phyloP scores from a whole-genome alignment of 2,329 filamentous ascomycete species.

The Trichoderma cornu-damae region DNA sequence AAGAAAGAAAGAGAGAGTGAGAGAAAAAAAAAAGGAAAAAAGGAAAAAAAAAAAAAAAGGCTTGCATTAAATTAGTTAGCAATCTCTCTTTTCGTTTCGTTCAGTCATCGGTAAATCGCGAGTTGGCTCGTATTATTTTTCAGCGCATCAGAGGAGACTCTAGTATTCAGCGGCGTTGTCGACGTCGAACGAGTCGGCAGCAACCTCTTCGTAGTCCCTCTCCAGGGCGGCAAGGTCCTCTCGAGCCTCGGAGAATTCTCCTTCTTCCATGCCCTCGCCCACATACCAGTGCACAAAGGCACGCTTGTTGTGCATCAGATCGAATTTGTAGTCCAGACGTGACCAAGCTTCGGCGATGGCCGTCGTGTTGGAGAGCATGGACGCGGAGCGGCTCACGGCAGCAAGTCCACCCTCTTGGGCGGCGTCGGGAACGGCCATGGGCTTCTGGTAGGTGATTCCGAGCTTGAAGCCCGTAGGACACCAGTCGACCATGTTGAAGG shows the following conservation, averaged over 20 bases:
- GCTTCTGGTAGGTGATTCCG: constrained; percentile 70
- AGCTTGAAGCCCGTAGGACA: constrained; percentile 73
- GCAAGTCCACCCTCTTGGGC: constrained; percentile 55
- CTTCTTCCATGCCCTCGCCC: constrained; percentile 88
- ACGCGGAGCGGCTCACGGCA: constrained; percentile 57
- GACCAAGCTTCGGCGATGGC: constrained; percentile 71
- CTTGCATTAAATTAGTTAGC: not conserved
- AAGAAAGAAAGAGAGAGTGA: no score
- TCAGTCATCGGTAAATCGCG: not conserved
- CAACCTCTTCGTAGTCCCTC: constrained; percentile 84
- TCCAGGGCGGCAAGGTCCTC: constrained; percentile 81
- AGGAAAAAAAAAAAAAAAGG: not conserved
- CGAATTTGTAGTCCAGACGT: constrained; percentile 68
- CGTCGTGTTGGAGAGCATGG: constrained; percentile 71
- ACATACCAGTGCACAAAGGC: constrained; percentile 77
- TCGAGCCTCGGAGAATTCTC: constrained; percentile 81
- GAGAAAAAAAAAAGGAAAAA: not conserved
- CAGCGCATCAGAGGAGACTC: constrained; percentile 9
- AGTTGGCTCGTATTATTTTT: not conserved
- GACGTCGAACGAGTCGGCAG: constrained; percentile 62
- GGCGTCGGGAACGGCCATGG: constrained; percentile 51
- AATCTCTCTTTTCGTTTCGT: not conserved
- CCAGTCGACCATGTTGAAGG: constrained; percentile 71
- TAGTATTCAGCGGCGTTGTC: constrained; percentile 77
- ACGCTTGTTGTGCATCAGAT: constrained; percentile 74